Base-by-base conservation (phyloP, 106 monocot genomes). In the Posidonia australis region DNA sequence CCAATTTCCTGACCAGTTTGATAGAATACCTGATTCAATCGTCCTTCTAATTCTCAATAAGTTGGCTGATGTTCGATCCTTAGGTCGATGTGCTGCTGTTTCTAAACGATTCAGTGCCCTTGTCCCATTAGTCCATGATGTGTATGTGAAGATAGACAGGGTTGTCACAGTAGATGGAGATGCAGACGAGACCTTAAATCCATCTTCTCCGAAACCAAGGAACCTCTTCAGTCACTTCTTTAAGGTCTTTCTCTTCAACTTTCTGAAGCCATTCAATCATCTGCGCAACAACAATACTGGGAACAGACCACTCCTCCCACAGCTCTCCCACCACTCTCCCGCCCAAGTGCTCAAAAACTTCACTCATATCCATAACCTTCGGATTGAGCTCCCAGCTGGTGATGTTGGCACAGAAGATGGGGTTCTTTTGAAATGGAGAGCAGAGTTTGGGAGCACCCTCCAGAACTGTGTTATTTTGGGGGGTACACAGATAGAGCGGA, bases 331-430 rank as follows among this genome's bases (percentile, higher is more conserved):
- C 51, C 89, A 85, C 58, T 90, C 85, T 13, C 89, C 89, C 0
- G 76, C 78, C 5, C 89, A 85, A 60, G 89, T 90, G 46, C 80
- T 90, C 20, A 82, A 80, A 70, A 85, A 80, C 71, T 90, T 85
- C 80, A 73, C 78, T 27, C 72, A 82, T 31, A 61, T 90, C 12
- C 75, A 77, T 23, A 70, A 83, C 69, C 76, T 90, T 1, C 69
- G 47, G 13, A 80, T 90, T 2, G 89, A 90, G 52, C 82, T 90
- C 42, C 89, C 89, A 16, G 82, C 89, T 14, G 84, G 85, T 49
- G 89, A 90, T 71, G 77, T 90, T n/a, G 78, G 85, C 12, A 90
- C 80, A 1, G 85, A 85, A 63, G 89, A 90, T 0, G 89, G 89
- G 11, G 85, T 90, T 18, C 72, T 90, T 4, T 54, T 90, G 66